phyloP scores from a whole-genome alignment of 805 yeast species.

The Lachancea sp. region DNA sequence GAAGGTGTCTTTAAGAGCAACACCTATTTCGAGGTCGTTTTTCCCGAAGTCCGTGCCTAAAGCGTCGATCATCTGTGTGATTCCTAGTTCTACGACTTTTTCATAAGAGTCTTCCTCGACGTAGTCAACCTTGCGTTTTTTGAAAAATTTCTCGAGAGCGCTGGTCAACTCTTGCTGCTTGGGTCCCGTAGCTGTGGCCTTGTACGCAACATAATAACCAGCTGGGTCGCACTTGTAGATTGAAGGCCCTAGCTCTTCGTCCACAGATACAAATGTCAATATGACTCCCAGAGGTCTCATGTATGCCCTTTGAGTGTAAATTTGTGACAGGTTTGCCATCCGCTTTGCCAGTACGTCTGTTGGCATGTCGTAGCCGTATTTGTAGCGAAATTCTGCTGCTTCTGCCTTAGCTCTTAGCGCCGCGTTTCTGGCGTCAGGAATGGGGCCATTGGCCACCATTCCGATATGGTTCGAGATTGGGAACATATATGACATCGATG shows the following conservation, averaged over 20 bases:
- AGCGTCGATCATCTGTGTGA: constrained; percentile 76
- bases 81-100: constrained; percentile 82
- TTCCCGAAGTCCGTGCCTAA: constrained; percentile 91
- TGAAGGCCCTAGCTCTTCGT: constrained; percentile 85
- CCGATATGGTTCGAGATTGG: constrained; percentile 77
- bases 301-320: constrained; percentile 95
- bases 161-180: constrained; percentile 94
- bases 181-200: constrained; percentile 93
- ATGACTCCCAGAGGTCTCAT: constrained; percentile 98
- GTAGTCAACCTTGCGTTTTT: constrained; percentile 46
- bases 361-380: constrained; percentile 96
- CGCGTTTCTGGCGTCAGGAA: constrained; percentile 90
- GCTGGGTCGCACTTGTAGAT: constrained; percentile 95
- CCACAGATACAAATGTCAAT: constrained; percentile 78
- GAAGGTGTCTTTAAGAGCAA: constrained; percentile 69
- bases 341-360: constrained; percentile 87
- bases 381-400: constrained; percentile 90
- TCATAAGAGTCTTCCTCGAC: constrained; percentile 68
- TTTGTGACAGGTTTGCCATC: constrained; percentile 91
- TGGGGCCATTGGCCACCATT: constrained; percentile 88
- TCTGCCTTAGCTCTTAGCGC: constrained; percentile 90
- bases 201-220: constrained; percentile 85
- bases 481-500: constrained; percentile 81
- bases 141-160: constrained; percentile 81
- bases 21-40: constrained; percentile 89